Evolutionary conservation across 306 rosid species (phyloP), one percentile per base, ranked within the genome.

Genomic region (barrel medic (Medicago truncatula)): DNA sequence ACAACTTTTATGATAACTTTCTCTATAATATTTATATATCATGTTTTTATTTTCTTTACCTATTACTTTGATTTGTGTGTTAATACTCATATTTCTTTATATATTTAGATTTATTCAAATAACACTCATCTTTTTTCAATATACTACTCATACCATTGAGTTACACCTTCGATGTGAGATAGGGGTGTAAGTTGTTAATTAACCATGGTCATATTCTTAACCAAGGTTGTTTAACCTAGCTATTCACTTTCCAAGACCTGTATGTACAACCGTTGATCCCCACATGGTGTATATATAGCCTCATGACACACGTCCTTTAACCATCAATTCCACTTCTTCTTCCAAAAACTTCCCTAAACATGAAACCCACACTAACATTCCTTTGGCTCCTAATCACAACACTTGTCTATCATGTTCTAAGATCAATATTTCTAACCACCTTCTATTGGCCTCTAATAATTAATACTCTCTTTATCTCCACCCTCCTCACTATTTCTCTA

Each of bases 361-460:
- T 86, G 90, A 87, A 88, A 68, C 73, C 80, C 72, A 74, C 81
- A 14, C 1, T 63, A 21, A 25, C 80, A 67, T 58, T 76, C 4
- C 60, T 67, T 70, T 72, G 6, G 1, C 36, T 83, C 77, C 50
- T 76, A 59, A 25, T 10, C 39, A 31, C 40, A 36, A 61, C 58
- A 52, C 58, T 64, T 4, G 15, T 68, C 60, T 57, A 18, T 60
- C 68, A 80, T 60, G 75, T 3, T 39, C 62, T 81, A 47, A 83
- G 73, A 34, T 1, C 57, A 39, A 38, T 58, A 12, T 74, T 62
- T 52, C 89, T 67, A 69, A 70, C 31, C 40, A n/a, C 44, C 12
- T 59, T 63, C 61, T 52, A 53, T 47, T 81, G 53, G 56, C 36
- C 79, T 60, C 39, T 52, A 16, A 52, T 52, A n/a, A n/a, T 77